Percentiles rank a stretch among this genome's conserved stretches.
Evolutionary conservation across 768 basidiomycete genomes (phyloP).

Genomic region (Leccinum subtestaceum): DNA sequence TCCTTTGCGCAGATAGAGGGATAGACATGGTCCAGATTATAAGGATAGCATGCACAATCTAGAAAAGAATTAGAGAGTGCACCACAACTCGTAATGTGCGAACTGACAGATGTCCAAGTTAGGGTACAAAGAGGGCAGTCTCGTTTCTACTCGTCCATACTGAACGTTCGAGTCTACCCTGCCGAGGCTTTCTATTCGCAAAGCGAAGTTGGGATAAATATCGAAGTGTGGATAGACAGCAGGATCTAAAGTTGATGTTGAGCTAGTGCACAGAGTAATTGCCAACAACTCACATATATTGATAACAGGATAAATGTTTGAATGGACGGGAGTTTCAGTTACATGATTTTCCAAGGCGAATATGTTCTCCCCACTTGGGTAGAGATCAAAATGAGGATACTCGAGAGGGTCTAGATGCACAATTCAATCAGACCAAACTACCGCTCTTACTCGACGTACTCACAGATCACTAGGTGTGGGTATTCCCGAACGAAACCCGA

Average conservation of each 20-base stretch:
- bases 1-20: conserved; percentile 10
- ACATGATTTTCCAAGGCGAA: background rate
- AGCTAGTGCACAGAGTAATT: background rate
- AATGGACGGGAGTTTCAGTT: background rate
- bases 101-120: conserved; percentile 35
- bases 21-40: conserved; percentile 38
- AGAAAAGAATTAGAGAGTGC: background rate
- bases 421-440: conserved; percentile 6
- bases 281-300: conserved; percentile 18
- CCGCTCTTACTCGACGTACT: conserved; percentile 6
- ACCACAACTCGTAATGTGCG: background rate
- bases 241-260: conserved; percentile 34
- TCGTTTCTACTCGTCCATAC: conserved; percentile 7
- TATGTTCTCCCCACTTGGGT: conserved; percentile 22
- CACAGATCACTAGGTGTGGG: conserved; percentile 30
- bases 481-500: conserved; percentile 43
- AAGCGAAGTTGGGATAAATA: conserved; percentile 35
- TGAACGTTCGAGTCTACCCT: background rate
- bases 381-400: conserved; percentile 35
- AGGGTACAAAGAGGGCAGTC: conserved; percentile 14
- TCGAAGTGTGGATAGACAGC: conserved; percentile 41
- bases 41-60: conserved; percentile 44
- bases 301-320: conserved; percentile 23
- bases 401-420: conserved; percentile 13
- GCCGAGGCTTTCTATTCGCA: conserved; percentile 1